Evolutionary conservation across 148 eudicot species (phyloP).

Genomic region (Amaranthus hypochondriacus): DNA sequence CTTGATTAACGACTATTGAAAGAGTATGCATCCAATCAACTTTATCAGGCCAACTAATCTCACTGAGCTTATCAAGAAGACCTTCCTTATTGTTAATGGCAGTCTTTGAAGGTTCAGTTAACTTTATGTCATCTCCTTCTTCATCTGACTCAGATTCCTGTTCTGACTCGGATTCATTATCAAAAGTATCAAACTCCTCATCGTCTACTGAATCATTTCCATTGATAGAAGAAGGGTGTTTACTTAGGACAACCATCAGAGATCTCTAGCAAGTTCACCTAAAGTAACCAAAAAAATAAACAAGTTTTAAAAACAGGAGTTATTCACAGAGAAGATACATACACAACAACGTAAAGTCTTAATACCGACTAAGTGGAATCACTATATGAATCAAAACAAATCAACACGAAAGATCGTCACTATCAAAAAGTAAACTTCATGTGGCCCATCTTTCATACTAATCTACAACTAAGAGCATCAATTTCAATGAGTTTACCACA

Average conservation of each 20-base stretch:
- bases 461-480: too few relatives aligned
- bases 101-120: constrained; percentile 64
- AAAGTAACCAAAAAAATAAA: too few relatives aligned
- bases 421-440: too few relatives aligned
- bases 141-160: constrained; percentile 42
- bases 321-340: too few relatives aligned
- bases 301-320: too few relatives aligned
- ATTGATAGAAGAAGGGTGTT: constrained; percentile 8
- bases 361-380: too few relatives aligned
- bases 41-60: constrained; percentile 71
- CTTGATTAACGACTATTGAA: constrained; percentile 45
- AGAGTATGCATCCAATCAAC: constrained; percentile 73
- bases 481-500: too few relatives aligned
- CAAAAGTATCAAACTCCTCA: constrained; percentile 16
- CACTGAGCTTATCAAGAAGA: constrained; percentile 65
- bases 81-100: constrained; percentile 66
- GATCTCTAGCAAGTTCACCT: too few relatives aligned
- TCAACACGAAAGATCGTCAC: too few relatives aligned
- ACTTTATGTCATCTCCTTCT: constrained; percentile 48
- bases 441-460: too few relatives aligned
- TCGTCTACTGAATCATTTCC: constrained; percentile 24
- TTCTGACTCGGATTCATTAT: constrained; percentile 50
- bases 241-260: constrained; percentile 24
- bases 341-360: too few relatives aligned
- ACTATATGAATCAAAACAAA: too few relatives aligned